Evolutionary conservation across 73 alveolate species (phyloP).

Genomic region (Paramecium caudatum): DNA sequence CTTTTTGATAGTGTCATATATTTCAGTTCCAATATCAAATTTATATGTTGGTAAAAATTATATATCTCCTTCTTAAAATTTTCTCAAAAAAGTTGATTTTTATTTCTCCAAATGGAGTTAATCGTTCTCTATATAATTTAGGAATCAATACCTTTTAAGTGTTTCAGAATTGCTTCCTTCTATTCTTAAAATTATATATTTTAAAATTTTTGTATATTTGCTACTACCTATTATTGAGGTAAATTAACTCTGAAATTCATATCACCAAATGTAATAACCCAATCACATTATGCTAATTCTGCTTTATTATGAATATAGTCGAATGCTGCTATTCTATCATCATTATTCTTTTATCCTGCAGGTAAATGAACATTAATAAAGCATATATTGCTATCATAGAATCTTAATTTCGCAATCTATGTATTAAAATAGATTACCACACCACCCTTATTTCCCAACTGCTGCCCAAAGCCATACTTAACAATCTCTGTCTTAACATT

Average conservation of each 20-base stretch:
- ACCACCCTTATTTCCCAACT: slow-evolving; percentile 96
- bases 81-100: slow-evolving; percentile 77
- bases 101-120: slow-evolving; percentile 82
- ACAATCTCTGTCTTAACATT: slow-evolving; percentile 80
- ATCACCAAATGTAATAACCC: slow-evolving; percentile 93
- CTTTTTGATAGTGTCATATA: slow-evolving; percentile 84
- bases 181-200: not conserved
- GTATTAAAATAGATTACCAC: slow-evolving; percentile 55
- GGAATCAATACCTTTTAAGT: slow-evolving; percentile 58
- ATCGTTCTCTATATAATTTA: slow-evolving; percentile 76
- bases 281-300: slow-evolving; percentile 82
- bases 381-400: slow-evolving; percentile 83
- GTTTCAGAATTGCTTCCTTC: slow-evolving; percentile 67
- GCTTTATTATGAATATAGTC: slow-evolving; percentile 86
- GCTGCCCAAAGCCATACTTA: slow-evolving; percentile 95
- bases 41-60: slow-evolving; percentile 95
- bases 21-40: slow-evolving; percentile 78
- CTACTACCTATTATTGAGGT: slow-evolving; percentile 78
- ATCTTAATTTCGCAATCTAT: slow-evolving; percentile 80
- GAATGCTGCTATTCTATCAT: slow-evolving; percentile 88
- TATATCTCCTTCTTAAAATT: slow-evolving; percentile 89
- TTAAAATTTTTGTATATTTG: slow-evolving; percentile 75
- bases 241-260: slow-evolving; percentile 91
- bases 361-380: slow-evolving; percentile 87
- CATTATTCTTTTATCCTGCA: slow-evolving; percentile 89